These are phyloP conservation scores for Athelia psychrophila DNA, from an alignment of 1,284 basidiomycete species.

Conservation along the genomic window DNA sequence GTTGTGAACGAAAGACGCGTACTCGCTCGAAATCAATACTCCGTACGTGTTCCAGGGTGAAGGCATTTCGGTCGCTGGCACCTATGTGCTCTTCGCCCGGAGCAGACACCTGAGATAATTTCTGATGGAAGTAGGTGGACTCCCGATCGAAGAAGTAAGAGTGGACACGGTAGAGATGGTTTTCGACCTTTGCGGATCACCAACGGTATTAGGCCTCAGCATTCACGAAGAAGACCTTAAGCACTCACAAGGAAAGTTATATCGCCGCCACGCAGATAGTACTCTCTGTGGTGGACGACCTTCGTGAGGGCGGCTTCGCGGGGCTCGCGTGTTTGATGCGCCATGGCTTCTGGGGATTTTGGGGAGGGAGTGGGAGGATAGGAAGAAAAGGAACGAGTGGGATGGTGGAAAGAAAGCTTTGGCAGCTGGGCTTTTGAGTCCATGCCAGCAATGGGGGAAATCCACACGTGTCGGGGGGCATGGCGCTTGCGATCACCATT, in stretches of 20 bases:
- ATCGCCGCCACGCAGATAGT: conserved; percentile 53
- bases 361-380: conserved; percentile 16
- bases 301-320: conserved; percentile 17
- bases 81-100: conserved; percentile 25
- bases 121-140: conserved; percentile 32
- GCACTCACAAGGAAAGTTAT: conserved; percentile 48
- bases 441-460: conserved; percentile 3
- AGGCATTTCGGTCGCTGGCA: conserved; percentile 27
- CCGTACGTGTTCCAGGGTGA: conserved; percentile 27
- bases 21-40: conserved; percentile 27
- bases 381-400: conserved; percentile 22
- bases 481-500: conserved; percentile 18
- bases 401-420: conserved; percentile 24
- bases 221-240: not conserved
- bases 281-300: conserved; percentile 36
- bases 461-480: conserved; percentile 39
- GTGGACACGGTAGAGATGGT: conserved; percentile 45
- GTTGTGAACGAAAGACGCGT: not conserved
- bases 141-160: conserved; percentile 54
- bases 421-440: conserved; percentile 20
- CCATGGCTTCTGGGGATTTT: conserved; percentile 21
- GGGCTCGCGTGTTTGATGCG: conserved; percentile 13
- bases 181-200: conserved; percentile 35
- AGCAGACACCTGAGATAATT: conserved; percentile 26
- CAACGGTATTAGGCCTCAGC: conserved; percentile 1